Conservation (phyloP, 2,329 filamentous ascomycete genomes). For the Bipolaris oryzae region DNA sequence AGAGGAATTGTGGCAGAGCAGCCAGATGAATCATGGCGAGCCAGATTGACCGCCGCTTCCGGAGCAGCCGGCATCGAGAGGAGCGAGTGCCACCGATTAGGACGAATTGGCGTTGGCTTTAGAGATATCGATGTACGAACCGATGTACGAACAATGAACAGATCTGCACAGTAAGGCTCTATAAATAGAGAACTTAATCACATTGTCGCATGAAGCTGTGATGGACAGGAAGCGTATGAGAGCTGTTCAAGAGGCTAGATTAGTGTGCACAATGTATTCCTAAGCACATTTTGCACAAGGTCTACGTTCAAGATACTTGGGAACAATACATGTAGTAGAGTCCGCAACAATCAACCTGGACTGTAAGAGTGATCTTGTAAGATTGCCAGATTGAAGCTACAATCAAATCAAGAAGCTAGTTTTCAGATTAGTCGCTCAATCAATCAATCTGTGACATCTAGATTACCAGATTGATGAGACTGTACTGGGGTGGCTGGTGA, state of each 20-base stretch:
- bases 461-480: conserved; percentile 4
- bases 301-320: not conserved
- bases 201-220: not conserved
- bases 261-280: not conserved
- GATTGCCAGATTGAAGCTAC: conserved; percentile 5
- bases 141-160: not conserved
- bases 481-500: not conserved
- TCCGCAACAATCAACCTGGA: conserved; percentile 2
- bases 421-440: conserved; percentile 4
- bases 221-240: not conserved
- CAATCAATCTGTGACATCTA: conserved; percentile 2
- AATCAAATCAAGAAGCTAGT: too few species aligned
- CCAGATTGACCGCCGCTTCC: not conserved
- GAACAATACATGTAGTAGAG: not conserved
- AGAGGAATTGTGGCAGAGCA: not conserved
- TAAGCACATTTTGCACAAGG: not conserved
- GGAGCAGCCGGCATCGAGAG: not conserved
- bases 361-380: conserved; percentile 3
- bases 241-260: not conserved
- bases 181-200: not conserved
- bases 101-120: not conserved
- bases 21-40: not conserved
- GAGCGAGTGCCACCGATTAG: not conserved
- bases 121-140: too few species aligned
- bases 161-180: not conserved